Conservation (phyloP, 2,329 filamentous ascomycete genomes). For the Mariannaea sp. region DNA sequence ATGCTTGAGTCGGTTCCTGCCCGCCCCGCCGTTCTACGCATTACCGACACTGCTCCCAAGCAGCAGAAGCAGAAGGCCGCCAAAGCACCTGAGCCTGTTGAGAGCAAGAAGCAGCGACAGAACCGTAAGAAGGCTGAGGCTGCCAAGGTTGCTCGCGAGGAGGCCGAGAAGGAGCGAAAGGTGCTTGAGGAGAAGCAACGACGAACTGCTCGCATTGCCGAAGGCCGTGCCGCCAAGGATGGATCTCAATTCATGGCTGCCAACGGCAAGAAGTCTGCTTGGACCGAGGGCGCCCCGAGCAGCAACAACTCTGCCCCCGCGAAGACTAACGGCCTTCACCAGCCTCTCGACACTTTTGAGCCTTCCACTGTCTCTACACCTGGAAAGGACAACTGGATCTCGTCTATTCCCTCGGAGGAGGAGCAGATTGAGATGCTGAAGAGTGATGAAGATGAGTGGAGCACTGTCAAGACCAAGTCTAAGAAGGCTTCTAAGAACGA, state of each 20-base stretch:
- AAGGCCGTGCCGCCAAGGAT: constrained; percentile 83
- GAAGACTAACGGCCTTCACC: constrained; percentile 44
- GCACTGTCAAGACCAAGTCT: constrained; percentile 59
- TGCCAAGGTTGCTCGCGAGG: constrained; percentile 73
- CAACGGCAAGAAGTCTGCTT: constrained; percentile 49
- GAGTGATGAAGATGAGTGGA: constrained; percentile 60
- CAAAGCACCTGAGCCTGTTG: constrained; percentile 67
- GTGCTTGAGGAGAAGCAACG: constrained; percentile 80
- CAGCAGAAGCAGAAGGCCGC: constrained; percentile 67
- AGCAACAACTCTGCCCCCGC: constrained; percentile 40
- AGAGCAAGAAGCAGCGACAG: constrained; percentile 95
- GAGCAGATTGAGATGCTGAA: constrained; percentile 64
- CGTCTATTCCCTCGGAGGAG: constrained; percentile 63
- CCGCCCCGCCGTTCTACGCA: constrained; percentile 75
- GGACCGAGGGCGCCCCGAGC: constrained; percentile 47
- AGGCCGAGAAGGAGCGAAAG: constrained; percentile 79
- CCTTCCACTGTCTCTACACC: constrained; percentile 39
- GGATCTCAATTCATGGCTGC: constrained; percentile 64
- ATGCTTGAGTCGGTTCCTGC: constrained; percentile 80
- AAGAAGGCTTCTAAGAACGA: constrained; percentile 50
- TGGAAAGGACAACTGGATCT: constrained; percentile 51
- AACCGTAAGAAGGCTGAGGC: constrained; percentile 88
- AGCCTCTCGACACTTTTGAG: constrained; percentile 65
- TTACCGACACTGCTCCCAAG: constrained; percentile 70
- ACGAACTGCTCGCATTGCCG: constrained; percentile 77